Base-by-base conservation (phyloP, 495 filamentous ascomycete genomes). In the Penicillium canescens region DNA sequence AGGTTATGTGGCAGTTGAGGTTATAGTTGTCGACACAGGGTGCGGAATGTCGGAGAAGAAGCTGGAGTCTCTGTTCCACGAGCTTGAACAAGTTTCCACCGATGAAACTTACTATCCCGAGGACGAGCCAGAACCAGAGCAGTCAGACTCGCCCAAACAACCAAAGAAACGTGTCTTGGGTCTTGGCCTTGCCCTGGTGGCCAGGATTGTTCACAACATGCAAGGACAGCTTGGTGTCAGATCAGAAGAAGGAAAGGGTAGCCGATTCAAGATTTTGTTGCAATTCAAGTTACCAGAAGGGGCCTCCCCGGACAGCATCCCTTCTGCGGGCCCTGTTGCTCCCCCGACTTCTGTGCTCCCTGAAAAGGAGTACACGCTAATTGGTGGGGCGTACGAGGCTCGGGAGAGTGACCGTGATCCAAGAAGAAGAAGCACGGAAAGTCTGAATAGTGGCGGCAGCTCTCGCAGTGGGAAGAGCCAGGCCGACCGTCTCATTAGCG, bases 201-300 rank as follows among this genome's bases (percentile, higher is more conserved):
- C 93, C 37, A 79, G 92, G 20, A 90, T 90, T 41, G 76, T 96
- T 18, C 81, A 83, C n/a, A 96, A 89, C 60, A 92, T 96, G 87
- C 85, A 93, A 48, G 93, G 93, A 0, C 93, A 96, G 54, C 68
- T 98, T 16, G 82, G 89, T 20, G 75, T 98, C 6, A 95, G 92
- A 57, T 96, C 92, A 0, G 91, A 96, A 65, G 82, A 87, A 66
- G 89, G 90, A 0, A 89, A 88, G 60, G 93, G 93, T 1, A 93
- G 91, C 28, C 80, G 88, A 26, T 95, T 98, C 59, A 81, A 78
- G 50, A 71, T 76, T 24, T 59, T 66, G 20, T 52, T 77, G n/a
- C 66, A 70, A 11, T 76, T 77, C 39, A 52, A 61, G 11, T 34
- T 72, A 8, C 69, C 70, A 2, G 66, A 72, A 16, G 67, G 55